Evolutionary conservation across 768 basidiomycete genomes (phyloP).

Genomic region (Tubosaeta sp.): DNA sequence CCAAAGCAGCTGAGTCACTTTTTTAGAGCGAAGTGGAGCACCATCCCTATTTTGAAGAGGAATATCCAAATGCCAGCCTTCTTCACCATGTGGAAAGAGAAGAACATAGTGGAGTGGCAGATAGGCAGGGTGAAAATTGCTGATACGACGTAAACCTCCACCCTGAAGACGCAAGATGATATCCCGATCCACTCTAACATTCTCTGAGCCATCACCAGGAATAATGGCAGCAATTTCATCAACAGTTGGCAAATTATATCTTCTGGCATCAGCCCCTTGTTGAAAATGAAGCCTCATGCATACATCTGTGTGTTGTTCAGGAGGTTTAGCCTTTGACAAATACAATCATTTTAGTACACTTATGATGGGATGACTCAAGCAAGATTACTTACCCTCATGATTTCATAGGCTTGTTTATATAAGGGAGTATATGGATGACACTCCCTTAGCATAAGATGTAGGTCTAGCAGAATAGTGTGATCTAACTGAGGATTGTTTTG

Average conservation of each 20-base stretch:
- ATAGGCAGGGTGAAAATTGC: conserved; percentile 35
- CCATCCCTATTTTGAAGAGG: background rate
- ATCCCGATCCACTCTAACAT: conserved; percentile 21
- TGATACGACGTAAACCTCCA: conserved; percentile 29
- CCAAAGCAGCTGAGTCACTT: conserved; percentile 28
- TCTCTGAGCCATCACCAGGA: conserved; percentile 27
- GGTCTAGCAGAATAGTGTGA: conserved; percentile 12
- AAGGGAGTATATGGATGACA: conserved; percentile 28
- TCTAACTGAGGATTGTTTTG: conserved; percentile 22
- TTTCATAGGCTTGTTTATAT: conserved; percentile 32
- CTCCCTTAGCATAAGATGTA: conserved; percentile 22
- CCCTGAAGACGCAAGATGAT: conserved; percentile 30
- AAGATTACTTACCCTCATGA: conserved; percentile 18
- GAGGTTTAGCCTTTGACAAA: conserved; percentile 12
- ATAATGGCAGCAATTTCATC: conserved; percentile 43
- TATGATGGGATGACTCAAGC: too few relatives aligned
- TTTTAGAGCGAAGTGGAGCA: conserved; percentile 2
- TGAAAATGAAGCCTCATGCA: conserved; percentile 4
- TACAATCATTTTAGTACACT: too few relatives aligned
- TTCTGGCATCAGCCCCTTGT: conserved; percentile 23
- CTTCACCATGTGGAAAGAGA: conserved; percentile 37
- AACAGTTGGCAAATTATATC: conserved; percentile 48
- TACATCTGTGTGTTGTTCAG: conserved; percentile 15
- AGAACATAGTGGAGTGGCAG: conserved; percentile 40
- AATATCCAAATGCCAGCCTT: conserved; percentile 35